phyloP scores from a whole-genome alignment of 768 basidiomycete genomes.

The Tulasnella sp. region DNA sequence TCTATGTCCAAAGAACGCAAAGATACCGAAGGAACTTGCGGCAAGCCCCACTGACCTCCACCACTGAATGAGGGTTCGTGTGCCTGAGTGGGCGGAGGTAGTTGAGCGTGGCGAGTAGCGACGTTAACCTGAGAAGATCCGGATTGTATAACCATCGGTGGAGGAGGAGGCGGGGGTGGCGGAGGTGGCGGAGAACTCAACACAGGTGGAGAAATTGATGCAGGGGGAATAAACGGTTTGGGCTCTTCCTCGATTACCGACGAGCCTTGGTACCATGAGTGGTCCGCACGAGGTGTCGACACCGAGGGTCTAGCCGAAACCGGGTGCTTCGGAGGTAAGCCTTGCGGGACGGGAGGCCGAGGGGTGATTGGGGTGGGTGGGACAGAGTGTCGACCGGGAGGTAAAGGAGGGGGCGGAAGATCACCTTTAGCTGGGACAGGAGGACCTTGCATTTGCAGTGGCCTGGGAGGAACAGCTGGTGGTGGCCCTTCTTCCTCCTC shows the following conservation, averaged over 20 bases:
- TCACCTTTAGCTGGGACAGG: constrained; percentile 24
- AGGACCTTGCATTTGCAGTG: constrained; percentile 39
- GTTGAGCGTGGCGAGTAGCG: too few relatives aligned
- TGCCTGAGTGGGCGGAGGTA: too few relatives aligned
- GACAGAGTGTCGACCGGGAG: neutral
- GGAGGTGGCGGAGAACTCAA: neutral
- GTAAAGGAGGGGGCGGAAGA: constrained; percentile 11
- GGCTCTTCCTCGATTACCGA: constrained; percentile 13
- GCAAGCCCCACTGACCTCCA: too few relatives aligned
- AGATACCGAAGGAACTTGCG: too few relatives aligned
- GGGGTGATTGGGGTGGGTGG: neutral
- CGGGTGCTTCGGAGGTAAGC: too few relatives aligned
- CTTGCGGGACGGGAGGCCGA: neutral
- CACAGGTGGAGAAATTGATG: constrained; percentile 17
- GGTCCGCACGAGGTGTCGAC: neutral
- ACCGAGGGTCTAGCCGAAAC: too few relatives aligned
- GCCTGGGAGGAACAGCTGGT: constrained; percentile 33
- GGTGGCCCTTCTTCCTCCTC: constrained; percentile 43
- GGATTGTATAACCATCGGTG: neutral
- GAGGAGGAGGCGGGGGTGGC: constrained; percentile 6
- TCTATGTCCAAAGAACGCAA: too few relatives aligned
- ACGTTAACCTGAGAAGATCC: too few relatives aligned
- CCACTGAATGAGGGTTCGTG: too few relatives aligned
- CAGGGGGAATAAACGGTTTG: constrained; percentile 18
- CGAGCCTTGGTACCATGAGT: constrained; percentile 24